These are phyloP conservation scores for Candida lessepsii DNA, from an alignment of 805 yeast species.

Conservation along the genomic window DNA sequence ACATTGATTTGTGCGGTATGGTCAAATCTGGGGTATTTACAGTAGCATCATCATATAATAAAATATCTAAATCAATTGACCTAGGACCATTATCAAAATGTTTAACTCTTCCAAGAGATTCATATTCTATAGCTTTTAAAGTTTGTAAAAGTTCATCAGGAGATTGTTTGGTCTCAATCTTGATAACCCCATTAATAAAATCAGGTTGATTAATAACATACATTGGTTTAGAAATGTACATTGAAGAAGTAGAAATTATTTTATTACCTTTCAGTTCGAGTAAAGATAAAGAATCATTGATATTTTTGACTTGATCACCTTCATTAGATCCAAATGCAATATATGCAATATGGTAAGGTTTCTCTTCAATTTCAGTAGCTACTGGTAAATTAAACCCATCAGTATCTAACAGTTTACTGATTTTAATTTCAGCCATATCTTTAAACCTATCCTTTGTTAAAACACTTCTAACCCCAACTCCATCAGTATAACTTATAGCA, in stretches of 20 bases:
- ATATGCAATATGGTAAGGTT: conserved; percentile 51
- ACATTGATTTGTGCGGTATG: conserved; percentile 85
- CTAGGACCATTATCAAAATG: conserved; percentile 89
- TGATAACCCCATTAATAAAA: conserved; percentile 81
- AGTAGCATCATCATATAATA: conserved; percentile 63
- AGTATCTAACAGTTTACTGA: conserved; percentile 4
- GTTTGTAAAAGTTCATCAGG: conserved; percentile 64
- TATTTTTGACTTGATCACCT: conserved; percentile 69
- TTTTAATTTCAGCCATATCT: conserved; percentile 18
- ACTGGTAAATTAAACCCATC: conserved; percentile 36
- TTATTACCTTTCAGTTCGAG: conserved; percentile 41
- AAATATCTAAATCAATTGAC: conserved; percentile 82
- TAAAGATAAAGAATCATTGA: conserved; percentile 51
- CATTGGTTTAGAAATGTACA: conserved; percentile 93
- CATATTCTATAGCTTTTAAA: conserved; percentile 77
- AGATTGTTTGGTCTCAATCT: conserved; percentile 54
- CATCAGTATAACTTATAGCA: conserved; percentile 82
- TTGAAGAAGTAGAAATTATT: conserved; percentile 65
- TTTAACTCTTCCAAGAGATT: conserved; percentile 67
- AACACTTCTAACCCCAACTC: conserved; percentile 80
- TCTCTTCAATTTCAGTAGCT: conserved; percentile 8
- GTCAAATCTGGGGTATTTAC: conserved; percentile 58
- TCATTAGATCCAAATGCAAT: conserved; percentile 89
- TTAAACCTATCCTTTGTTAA: conserved; percentile 46
- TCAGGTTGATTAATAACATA: conserved; percentile 75